Evolutionary conservation across 1,139 yeast genomes (phyloP), one percentile per base, ranked within the genome.

Genomic region (Scheffersomyces cryptocercus): DNA sequence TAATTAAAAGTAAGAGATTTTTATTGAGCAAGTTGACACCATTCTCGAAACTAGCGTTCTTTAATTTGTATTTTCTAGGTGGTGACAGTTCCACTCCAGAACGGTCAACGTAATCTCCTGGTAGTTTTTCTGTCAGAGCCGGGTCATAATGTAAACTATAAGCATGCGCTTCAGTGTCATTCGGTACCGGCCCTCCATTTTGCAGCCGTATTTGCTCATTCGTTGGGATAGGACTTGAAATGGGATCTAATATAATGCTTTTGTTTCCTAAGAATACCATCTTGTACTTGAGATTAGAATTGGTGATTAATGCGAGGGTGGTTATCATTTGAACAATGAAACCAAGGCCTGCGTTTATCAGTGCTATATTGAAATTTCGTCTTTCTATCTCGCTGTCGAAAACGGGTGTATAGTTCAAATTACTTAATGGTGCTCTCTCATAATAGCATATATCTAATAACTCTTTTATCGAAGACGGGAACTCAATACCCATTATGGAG

Each of bases 11-110:
- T 3, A 61, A 50, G 20, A 73, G 44, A 46, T 73, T 70, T 39
- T 62, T 64, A 44, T 64, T 68, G 15, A 74, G 54, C 39, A 73
- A 56, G 12, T 48, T 53, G 13, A 74, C 50, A 1, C 70, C 78
- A 15, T 44, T 54, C 48, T 73, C 77, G 47, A 73, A 72, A 8
- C 50, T 53, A 35, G 56, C 58, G 42, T 70, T 68, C 41, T 52
- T 54, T 8, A 59, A 37, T 1, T 48, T 36, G 20, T 50, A 41
- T 10, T 47, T 44, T 8, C 51, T 44, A 12, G 42, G 43, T 14
- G 32, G 14, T 5, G 46, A 47, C 9, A 46, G 52, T 11, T 45
- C 35, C 12, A 45, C 53, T 13, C 46, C 41, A 3, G 49, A 38
- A 20, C 26, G 26, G 8, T 6, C 26, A 20, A 20, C 8, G 8